Conservation (phyloP, 768 basidiomycete genomes). For the Naganishia onofrii region DNA sequence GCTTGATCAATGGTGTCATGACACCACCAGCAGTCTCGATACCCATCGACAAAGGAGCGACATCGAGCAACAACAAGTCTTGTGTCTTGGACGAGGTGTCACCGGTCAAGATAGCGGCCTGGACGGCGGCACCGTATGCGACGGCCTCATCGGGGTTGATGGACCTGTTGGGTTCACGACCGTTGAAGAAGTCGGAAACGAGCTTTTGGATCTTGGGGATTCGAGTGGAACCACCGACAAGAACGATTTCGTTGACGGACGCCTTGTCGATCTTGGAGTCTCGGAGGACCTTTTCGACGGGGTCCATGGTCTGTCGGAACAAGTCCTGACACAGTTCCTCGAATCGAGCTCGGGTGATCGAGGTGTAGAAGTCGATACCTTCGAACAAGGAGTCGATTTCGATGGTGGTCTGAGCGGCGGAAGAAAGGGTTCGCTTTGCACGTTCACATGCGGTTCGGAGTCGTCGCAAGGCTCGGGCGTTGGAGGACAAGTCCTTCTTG, state of each 20-base stretch:
- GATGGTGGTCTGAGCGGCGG: conserved; percentile 91
- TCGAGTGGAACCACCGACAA: conserved; percentile 74
- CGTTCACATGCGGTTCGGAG: conserved; percentile 97
- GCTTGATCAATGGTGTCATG: conserved; percentile 93
- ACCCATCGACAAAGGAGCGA: conserved; percentile 94
- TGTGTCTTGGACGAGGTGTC: conserved; percentile 88
- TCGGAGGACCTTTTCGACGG: conserved; percentile 95
- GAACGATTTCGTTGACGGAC: conserved; percentile 74
- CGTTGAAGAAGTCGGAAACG: conserved; percentile 93
- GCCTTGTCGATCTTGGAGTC: conserved; percentile 98
- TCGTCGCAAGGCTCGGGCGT: conserved; percentile 93
- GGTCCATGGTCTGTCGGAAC: conserved; percentile 54
- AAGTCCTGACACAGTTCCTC: conserved; percentile 54
- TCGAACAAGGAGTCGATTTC: conserved; percentile 98
- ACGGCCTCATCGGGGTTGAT: conserved; percentile 99
- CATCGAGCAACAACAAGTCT: conserved; percentile 92
- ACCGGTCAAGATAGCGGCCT: conserved; percentile 96
- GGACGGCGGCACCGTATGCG: conserved; percentile 96
- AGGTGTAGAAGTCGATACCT: conserved; percentile 98
- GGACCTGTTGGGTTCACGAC: conserved; percentile 89
- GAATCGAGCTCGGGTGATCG: conserved; percentile 92
- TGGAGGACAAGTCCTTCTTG: conserved; percentile 86
- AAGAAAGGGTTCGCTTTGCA: conserved; percentile 97
- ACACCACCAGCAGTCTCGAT: conserved; percentile 99
- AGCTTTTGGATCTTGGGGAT: conserved; percentile 99